Conservation (phyloP, 2,329 filamentous ascomycete genomes). For the Penicillium sp. region DNA sequence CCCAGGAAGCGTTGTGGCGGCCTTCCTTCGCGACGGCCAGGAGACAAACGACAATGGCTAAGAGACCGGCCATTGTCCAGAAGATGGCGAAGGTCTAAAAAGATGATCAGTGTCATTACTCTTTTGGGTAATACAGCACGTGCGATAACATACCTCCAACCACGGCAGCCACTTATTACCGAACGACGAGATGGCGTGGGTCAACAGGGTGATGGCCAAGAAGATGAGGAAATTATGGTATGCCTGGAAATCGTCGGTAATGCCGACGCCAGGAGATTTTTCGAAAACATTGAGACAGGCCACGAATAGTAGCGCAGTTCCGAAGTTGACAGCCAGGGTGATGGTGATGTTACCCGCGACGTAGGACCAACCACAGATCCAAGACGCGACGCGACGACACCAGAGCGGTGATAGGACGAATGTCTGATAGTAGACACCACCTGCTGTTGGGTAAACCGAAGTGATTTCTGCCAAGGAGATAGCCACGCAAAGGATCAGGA, state of each 20-base stretch:
- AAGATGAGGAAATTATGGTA: slow-evolving; percentile 68
- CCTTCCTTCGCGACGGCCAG: slow-evolving; percentile 66
- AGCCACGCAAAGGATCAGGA: slow-evolving; percentile 60
- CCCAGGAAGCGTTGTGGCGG: slow-evolving; percentile 57
- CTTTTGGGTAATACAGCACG: slow-evolving; percentile 46
- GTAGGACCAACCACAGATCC: slow-evolving; percentile 69
- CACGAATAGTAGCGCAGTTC: slow-evolving; percentile 55
- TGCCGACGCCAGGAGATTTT: slow-evolving; percentile 43
- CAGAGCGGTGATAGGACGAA: slow-evolving; percentile 61
- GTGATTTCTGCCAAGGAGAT: slow-evolving; percentile 65
- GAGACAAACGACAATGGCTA: slow-evolving; percentile 65
- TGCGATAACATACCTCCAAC: slow-evolving; percentile 59
- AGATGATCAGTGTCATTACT: slow-evolving; percentile 25
- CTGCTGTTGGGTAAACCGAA: slow-evolving; percentile 63
- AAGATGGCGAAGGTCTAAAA: slow-evolving; percentile 73
- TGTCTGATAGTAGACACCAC: slow-evolving; percentile 66
- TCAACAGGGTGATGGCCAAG: slow-evolving; percentile 63
- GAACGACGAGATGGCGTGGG: slow-evolving; percentile 50
- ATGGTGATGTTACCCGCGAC: slow-evolving; percentile 77
- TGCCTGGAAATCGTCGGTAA: slow-evolving; percentile 53
- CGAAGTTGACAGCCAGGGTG: slow-evolving; percentile 70
- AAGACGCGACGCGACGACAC: slow-evolving; percentile 62
- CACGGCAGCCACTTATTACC: slow-evolving; percentile 54
- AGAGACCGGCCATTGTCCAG: slow-evolving; percentile 61
- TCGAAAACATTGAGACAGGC: slow-evolving; percentile 56